phyloP scores from a whole-genome alignment of 1,284 basidiomycete genomes.

The Trametes hirsuta region DNA sequence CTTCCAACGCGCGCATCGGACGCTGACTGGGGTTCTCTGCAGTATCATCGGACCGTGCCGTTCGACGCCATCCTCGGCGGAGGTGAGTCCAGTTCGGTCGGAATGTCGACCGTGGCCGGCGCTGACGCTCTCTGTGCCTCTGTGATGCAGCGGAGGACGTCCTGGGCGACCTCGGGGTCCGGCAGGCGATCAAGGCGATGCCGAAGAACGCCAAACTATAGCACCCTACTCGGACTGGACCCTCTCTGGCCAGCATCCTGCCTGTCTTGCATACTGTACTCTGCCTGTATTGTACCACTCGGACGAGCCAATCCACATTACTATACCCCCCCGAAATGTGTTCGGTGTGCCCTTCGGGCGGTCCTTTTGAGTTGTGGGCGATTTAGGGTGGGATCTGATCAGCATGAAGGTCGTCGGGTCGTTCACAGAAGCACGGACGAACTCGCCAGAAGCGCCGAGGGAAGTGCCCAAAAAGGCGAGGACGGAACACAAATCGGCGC shows the following conservation, averaged over 20 bases:
- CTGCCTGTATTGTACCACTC: slow-evolving; percentile 2
- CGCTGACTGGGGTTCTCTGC: slow-evolving; percentile 14
- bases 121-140: slow-evolving; percentile 1
- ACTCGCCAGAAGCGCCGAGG: not conserved
- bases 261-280: slow-evolving; percentile 2
- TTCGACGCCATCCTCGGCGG: slow-evolving; percentile 74
- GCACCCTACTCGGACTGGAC: slow-evolving; percentile 1
- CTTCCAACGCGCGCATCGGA: not conserved
- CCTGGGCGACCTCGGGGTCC: slow-evolving; percentile 68
- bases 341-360: not conserved
- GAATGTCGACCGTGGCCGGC: slow-evolving; percentile 5
- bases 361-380: slow-evolving; percentile 10
- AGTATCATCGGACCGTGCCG: slow-evolving; percentile 68
- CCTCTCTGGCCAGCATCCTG: not conserved
- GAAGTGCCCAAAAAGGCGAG: not conserved
- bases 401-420: not conserved
- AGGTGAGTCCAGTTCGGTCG: slow-evolving; percentile 38
- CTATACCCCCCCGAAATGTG: not conserved
- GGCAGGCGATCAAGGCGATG: slow-evolving; percentile 68
- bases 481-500: slow-evolving; percentile 13
- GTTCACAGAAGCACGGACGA: slow-evolving; percentile 6
- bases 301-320: not conserved
- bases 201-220: slow-evolving; percentile 61
- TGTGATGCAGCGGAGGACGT: slow-evolving; percentile 60
- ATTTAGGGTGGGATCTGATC: slow-evolving; percentile 13